phyloP scores from a whole-genome alignment of 2,329 filamentous ascomycete species.

The Cryphonectria radicalis region DNA sequence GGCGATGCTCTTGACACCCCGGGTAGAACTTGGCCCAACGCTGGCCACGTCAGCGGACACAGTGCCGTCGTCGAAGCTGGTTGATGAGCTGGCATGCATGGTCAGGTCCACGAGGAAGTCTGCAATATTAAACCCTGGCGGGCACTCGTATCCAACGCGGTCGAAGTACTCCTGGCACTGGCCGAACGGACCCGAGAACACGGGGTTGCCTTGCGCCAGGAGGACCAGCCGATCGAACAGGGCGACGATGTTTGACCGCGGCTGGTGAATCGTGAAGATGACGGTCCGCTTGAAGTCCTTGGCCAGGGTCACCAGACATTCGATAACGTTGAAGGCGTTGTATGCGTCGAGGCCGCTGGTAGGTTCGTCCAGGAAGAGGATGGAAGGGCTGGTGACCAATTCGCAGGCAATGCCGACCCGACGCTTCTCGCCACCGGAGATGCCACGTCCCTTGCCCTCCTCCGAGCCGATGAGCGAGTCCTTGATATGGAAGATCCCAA shows the following conservation, averaged over 20 bases:
- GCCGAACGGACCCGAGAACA: constrained; percentile 90
- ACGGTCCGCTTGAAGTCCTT: constrained; percentile 97
- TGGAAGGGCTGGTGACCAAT: constrained; percentile 94
- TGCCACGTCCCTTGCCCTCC: constrained; percentile 90
- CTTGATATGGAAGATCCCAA: constrained; percentile 92
- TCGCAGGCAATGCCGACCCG: constrained; percentile 97
- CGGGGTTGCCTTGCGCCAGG: constrained; percentile 83
- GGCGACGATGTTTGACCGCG: constrained; percentile 96
- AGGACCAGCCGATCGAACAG: constrained; percentile 94
- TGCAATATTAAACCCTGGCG: constrained; percentile 97
- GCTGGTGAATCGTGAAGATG: constrained; percentile 98
- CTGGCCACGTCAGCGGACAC: constrained; percentile 60
- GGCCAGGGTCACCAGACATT: constrained; percentile 91
- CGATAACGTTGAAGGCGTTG: constrained; percentile 97
- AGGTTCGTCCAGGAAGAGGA: constrained; percentile 95
- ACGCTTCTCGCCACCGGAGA: constrained; percentile 95
- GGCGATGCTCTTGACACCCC: constrained; percentile 86
- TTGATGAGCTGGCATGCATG: constrained; percentile 81
- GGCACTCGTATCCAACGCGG: constrained; percentile 87
- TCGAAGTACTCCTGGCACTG: constrained; percentile 94
- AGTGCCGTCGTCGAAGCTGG: constrained; percentile 62
- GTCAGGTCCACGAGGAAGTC: constrained; percentile 97
- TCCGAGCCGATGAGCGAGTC: constrained; percentile 96
- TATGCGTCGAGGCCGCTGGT: constrained; percentile 95
- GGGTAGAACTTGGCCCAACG: constrained; percentile 82